phyloP scores from a whole-genome alignment of 768 basidiomycete genomes.

The Trametes maxima region DNA sequence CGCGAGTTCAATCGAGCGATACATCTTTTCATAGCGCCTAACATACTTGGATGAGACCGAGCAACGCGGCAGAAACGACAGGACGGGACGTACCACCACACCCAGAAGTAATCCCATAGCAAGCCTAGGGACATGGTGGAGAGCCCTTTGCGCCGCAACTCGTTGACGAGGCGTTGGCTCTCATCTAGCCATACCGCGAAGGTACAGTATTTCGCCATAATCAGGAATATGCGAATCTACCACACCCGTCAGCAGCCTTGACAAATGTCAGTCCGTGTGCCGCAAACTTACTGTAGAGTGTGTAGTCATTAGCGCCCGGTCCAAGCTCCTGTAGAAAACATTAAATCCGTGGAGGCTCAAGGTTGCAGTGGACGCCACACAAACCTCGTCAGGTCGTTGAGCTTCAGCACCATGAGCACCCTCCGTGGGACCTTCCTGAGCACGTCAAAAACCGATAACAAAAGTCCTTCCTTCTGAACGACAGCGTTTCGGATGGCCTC shows the following conservation, averaged over 20 bases:
- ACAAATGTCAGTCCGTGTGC: no score
- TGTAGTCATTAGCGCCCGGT: constrained; percentile 86
- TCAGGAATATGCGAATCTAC: constrained; percentile 84
- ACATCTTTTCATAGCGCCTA: constrained; percentile 64
- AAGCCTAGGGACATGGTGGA: constrained; percentile 44
- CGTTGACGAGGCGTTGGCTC: constrained; percentile 33
- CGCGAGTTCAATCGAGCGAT: constrained; percentile 50
- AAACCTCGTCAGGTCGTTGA: constrained; percentile 84
- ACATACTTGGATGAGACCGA: constrained; percentile 10
- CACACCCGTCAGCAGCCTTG: not conserved
- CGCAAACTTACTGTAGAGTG: constrained; percentile 61
- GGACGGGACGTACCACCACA: constrained; percentile 65
- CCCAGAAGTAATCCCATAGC: constrained; percentile 51
- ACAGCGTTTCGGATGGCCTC: constrained; percentile 84
- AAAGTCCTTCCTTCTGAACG: constrained; percentile 76
- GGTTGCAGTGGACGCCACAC: constrained; percentile 13
- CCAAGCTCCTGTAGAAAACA: constrained; percentile 59
- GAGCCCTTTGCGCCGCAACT: constrained; percentile 54
- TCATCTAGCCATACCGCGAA: constrained; percentile 80
- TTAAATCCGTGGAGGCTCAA: not conserved
- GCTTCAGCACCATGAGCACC: constrained; percentile 80
- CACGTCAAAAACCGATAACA: constrained; percentile 86
- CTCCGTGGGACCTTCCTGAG: constrained; percentile 82
- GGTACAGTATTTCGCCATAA: constrained; percentile 88
- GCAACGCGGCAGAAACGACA: not conserved